Evolutionary conservation across 257 asterid genomes (phyloP).

Genomic region (Lithospermum erythrorhizon): DNA sequence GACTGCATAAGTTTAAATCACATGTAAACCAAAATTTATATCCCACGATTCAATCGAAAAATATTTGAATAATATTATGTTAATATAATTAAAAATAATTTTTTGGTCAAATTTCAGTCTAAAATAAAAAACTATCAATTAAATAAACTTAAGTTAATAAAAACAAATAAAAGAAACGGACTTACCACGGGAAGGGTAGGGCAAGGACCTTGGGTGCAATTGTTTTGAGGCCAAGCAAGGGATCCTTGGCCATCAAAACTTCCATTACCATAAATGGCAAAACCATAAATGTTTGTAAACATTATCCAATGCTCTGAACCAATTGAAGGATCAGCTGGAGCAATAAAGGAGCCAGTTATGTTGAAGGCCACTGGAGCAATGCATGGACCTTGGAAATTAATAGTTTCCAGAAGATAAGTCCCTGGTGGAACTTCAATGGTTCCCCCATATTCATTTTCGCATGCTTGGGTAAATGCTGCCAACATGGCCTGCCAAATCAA

Average conservation of each 20-base stretch:
- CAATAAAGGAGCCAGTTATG: constrained; percentile 9
- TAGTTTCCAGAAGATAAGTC: constrained; percentile 3
- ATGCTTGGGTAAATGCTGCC: constrained; percentile 9
- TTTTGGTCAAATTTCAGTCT: too few relatives aligned
- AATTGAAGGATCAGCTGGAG: constrained; percentile 3
- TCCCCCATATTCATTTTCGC: constrained; percentile 8
- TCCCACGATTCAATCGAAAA: too few relatives aligned
- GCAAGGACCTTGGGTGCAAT: background rate
- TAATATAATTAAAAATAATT: too few relatives aligned
- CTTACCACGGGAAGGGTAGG: constrained; percentile 10
- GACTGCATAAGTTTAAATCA: too few relatives aligned
- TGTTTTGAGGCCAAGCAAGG: constrained; percentile 4
- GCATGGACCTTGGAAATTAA: constrained; percentile 13
- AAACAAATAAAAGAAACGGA: background rate
- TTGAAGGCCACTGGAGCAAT: constrained; percentile 7
- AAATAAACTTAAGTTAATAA: background rate
- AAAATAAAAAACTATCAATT: too few relatives aligned
- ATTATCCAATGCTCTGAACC: constrained; percentile 3
- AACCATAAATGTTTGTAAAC: constrained; percentile 4
- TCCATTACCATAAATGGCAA: constrained; percentile 9
- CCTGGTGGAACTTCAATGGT: constrained; percentile 10
- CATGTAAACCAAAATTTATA: too few relatives aligned
- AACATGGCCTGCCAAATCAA: constrained; percentile 6
- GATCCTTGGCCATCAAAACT: constrained; percentile 18
- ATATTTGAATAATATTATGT: too few relatives aligned